Base-by-base conservation (phyloP, 2,329 filamentous ascomycete species). In the Corynespora cassiicola region DNA sequence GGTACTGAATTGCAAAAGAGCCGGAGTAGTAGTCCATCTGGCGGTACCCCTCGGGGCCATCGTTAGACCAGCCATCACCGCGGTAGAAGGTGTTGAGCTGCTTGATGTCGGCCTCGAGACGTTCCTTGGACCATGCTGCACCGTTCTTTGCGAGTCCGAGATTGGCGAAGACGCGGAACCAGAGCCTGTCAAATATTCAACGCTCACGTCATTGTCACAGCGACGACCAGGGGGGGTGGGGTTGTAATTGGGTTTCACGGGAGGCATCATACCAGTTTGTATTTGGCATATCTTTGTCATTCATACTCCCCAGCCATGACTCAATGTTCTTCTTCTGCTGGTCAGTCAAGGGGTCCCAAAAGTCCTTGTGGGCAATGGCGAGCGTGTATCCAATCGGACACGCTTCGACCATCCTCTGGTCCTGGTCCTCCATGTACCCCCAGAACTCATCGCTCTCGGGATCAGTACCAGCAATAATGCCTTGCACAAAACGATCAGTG, bases 11-110 rank as follows among this genome's bases (percentile, higher is more conserved):
- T 1, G 87, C 88, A 61, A 90, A 91, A 41, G 85, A 88, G 7
- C 86, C 87, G 1, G 86, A 90, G 66, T 91, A 92, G 60, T 91
- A 91, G 63, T 91, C 87, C 83, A 91, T 90, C 66, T 91, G 87
- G 41, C 88, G 86, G 40, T 90, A 88, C 10, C 83, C 83, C 56
- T 86, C 83, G 0, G 88, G 88, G 0, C 88, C 88, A 59, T 92
- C 88, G 54, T 90, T 89, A 2, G 85, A 89, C 88, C 88, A 92
- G 1, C 88, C 87, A 29, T 82, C 84, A 5, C 87, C 87, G n/a
- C 87, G 81, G 59, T 90, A 89, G 64, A 91, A 92, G 0, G 85
- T 88, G 56, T 91, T 82, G 7, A 92, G 75, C 52, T 90, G 87
- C 53, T 86, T 79, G 60, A 92, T 88, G 61, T 91, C 88, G 14